These are phyloP conservation scores for Flagelloscypha sp. DNA, from an alignment of 768 basidiomycete species.

Conservation along the genomic window DNA sequence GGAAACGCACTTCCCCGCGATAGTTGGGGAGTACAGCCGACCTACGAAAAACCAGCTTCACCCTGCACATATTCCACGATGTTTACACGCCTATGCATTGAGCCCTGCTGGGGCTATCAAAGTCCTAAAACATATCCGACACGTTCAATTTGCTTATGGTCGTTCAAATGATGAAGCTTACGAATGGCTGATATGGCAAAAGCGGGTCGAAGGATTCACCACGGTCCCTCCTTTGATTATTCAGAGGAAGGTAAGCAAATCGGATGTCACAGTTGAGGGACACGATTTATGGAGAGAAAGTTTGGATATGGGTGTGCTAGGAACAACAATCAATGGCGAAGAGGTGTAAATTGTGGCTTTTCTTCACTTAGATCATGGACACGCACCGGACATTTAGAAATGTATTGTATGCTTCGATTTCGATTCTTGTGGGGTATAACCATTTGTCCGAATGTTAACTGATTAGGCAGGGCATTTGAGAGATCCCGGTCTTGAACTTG, in stretches of 20 bases:
- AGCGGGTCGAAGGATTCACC: constrained; percentile 34
- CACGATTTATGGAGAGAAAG: constrained; percentile 34
- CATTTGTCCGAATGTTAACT: too few species aligned
- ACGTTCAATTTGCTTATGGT: constrained; percentile 42
- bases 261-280: constrained; percentile 29
- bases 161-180: constrained; percentile 45
- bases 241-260: constrained; percentile 32
- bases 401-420: too few species aligned
- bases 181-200: constrained; percentile 35
- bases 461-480: too few species aligned
- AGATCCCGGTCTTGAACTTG: too few species aligned
- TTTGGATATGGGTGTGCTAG: constrained; percentile 30
- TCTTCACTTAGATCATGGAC: too few species aligned
- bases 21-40: constrained; percentile 10
- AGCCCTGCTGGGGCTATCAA: constrained; percentile 32
- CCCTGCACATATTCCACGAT: constrained; percentile 37
- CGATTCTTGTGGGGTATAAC: too few species aligned
- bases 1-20: constrained; percentile 27
- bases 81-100: constrained; percentile 42
- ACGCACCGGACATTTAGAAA: too few species aligned
- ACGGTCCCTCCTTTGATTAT: constrained; percentile 38
- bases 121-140: constrained; percentile 30
- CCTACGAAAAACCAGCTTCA: constrained; percentile 21
- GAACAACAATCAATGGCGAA: too few species aligned
- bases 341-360: too few species aligned